Conservation (phyloP, 192 early-diverging fungal genomes). For the Backusella tuberculispora region DNA sequence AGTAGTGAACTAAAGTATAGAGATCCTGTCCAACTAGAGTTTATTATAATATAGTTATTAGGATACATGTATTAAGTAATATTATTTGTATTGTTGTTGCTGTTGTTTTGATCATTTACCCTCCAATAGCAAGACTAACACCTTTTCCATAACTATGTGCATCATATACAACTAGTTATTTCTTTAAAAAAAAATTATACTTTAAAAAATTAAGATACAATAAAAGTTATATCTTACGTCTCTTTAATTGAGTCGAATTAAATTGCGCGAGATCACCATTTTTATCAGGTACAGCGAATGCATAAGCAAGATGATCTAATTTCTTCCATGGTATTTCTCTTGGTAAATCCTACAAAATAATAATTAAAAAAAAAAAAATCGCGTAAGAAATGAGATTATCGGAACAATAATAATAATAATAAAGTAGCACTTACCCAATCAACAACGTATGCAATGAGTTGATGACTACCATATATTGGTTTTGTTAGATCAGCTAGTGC, state of each 20-base stretch:
- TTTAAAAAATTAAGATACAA: neutral
- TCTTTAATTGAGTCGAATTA: constrained; percentile 16
- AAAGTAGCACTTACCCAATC: constrained; percentile 27
- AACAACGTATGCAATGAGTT: constrained; percentile 22
- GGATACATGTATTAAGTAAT: neutral
- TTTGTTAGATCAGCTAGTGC: neutral
- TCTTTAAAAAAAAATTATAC: neutral
- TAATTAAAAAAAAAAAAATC: neutral
- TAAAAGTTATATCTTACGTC: neutral
- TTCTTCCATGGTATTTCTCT: constrained; percentile 42
- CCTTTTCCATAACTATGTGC: constrained; percentile 34
- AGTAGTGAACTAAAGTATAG: constrained; percentile 36
- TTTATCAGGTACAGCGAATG: constrained; percentile 51
- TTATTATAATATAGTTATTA: neutral
- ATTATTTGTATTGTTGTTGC: no score
- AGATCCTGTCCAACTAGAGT: constrained; percentile 42
- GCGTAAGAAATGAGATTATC: neutral
- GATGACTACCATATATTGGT: constrained; percentile 17
- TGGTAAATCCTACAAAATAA: constrained; percentile 26
- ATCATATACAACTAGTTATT: constrained; percentile 24
- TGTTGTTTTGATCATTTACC: constrained; percentile 11
- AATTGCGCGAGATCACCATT: constrained; percentile 30
- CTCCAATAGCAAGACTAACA: constrained; percentile 41
- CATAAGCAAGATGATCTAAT: constrained; percentile 64
- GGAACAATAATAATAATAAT: neutral